phyloP scores from a whole-genome alignment of 495 filamentous ascomycete genomes.

The Penicillium lagena region DNA sequence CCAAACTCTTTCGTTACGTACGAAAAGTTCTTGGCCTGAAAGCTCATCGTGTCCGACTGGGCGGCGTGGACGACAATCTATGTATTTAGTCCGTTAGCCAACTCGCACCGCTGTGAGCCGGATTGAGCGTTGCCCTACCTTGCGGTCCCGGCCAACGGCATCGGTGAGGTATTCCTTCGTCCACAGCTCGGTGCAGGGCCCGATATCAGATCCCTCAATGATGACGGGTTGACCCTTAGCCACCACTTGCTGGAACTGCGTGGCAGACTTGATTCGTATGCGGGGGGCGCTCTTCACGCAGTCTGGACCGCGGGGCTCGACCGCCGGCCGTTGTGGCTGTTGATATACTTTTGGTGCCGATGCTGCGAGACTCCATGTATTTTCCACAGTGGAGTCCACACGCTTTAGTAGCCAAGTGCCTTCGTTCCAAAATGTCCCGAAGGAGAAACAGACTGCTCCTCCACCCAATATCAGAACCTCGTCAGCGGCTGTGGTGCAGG shows the following conservation, averaged over 20 bases:
- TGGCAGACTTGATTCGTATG: slow-evolving; percentile 38
- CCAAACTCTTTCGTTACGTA: slow-evolving; percentile 65
- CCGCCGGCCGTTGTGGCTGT: neutral
- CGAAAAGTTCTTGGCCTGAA: slow-evolving; percentile 73
- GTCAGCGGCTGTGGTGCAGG: slow-evolving; percentile 36
- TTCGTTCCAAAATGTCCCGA: slow-evolving; percentile 71
- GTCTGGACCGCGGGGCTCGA: neutral
- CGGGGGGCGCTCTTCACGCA: slow-evolving; percentile 34
- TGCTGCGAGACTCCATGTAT: slow-evolving; percentile 15
- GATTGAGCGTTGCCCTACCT: slow-evolving; percentile 40
- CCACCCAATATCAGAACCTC: slow-evolving; percentile 63
- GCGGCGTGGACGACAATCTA: slow-evolving; percentile 69
- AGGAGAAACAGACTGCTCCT: slow-evolving; percentile 84
- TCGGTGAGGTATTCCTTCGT: slow-evolving; percentile 59
- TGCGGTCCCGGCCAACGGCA: slow-evolving; percentile 56
- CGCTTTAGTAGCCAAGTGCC: slow-evolving; percentile 43
- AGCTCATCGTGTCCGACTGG: slow-evolving; percentile 61
- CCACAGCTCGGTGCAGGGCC: slow-evolving; percentile 62
- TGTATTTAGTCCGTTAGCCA: too few species aligned
- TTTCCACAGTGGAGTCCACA: slow-evolving; percentile 5
- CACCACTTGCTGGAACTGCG: slow-evolving; percentile 55
- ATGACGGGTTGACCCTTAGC: slow-evolving; percentile 56
- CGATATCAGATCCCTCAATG: slow-evolving; percentile 58
- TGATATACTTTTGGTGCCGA: slow-evolving; percentile 1
- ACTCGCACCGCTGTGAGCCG: slow-evolving; percentile 6